Evolutionary conservation across 2,329 filamentous ascomycete genomes (phyloP), one percentile per base, ranked within the genome.

Genomic region (Colletotrichum eremochloae): DNA sequence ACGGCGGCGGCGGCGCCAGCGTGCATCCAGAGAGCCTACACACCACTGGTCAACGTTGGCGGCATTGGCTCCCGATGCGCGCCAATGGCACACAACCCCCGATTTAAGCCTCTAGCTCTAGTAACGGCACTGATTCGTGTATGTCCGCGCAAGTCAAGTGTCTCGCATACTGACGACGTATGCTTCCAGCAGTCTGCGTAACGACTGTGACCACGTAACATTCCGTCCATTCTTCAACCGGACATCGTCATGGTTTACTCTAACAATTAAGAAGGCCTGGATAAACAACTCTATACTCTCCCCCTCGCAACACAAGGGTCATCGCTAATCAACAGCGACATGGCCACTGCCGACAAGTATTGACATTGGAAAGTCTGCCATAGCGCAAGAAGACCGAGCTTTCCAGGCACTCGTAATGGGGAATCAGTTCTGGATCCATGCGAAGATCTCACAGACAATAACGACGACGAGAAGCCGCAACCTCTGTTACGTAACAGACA

Each of bases 51-150:
- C 12, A 48, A 33, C 12, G 15, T 18, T 14, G 33, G 42, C 18
- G 58, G 44, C 6, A 31, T 50, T 36, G 42, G 42, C 12, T n/a
- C 31, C 20, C 20, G 60, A 62, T 38, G 60, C 60, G 60, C 60
- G 31, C 60, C 44, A 62, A 62, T 62, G 58, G 20, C 20, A 38
- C 44, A 24, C 36, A 14, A 12, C 60, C 44, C 44, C 60, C 33
- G 60, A 29, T 38, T 7, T 38, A 15, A 7, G 33, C 46, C 33
- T 63, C 46, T 48, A 11, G 9, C n/a, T 48, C 46, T 42, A 24
- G 55, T 7, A 36, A 5, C 9, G 18, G 18, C 14, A 56, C 9
- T 3, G 50, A 3, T 6, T 31, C 20, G 5, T 48, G 1, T 48
- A n/a, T 24, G 7, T 31, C 33, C 33, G 33, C 33, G 8, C 8